A percentile compares a stretch with the other conserved stretches of the same genome.
phyloP scores from a whole-genome alignment of 1,284 basidiomycete species.

The Trichosporon coremiiforme region DNA sequence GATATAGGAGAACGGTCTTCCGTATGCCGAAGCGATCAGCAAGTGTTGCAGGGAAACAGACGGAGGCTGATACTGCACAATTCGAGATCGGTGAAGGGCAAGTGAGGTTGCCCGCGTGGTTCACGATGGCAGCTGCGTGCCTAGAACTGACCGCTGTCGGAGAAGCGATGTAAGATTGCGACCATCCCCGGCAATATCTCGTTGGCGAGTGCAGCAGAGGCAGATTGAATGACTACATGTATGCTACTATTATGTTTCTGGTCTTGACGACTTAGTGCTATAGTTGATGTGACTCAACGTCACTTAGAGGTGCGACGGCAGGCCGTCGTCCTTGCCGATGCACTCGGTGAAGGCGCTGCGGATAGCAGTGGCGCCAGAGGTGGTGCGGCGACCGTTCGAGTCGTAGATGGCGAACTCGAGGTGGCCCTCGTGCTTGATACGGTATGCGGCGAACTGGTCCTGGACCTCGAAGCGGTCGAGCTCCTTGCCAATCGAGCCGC shows the following conservation, averaged over 20 bases:
- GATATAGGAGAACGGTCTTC: too few relatives aligned
- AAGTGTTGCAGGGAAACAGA: too few relatives aligned
- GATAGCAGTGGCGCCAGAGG: background rate
- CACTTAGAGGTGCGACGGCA: background rate
- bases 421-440: background rate
- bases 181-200: too few relatives aligned
- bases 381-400: background rate
- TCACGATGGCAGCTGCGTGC: background rate
- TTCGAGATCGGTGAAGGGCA: too few relatives aligned
- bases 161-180: too few relatives aligned
- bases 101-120: background rate
- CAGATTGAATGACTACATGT: background rate
- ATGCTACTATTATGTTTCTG: background rate
- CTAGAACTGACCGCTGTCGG: background rate
- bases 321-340: slow-evolving; percentile 7
- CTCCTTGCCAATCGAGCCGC: slow-evolving; percentile 11
- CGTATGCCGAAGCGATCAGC: too few relatives aligned
- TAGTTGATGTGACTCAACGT: background rate
- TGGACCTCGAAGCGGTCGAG: slow-evolving; percentile 6
- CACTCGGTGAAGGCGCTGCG: background rate
- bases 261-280: background rate
- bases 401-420: slow-evolving; percentile 4
- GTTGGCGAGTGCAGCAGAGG: background rate
- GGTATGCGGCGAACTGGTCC: slow-evolving; percentile 7
- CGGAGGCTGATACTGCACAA: too few relatives aligned